Conservation (phyloP, 140 eudicot species). For the Oenanthe javanica region DNA sequence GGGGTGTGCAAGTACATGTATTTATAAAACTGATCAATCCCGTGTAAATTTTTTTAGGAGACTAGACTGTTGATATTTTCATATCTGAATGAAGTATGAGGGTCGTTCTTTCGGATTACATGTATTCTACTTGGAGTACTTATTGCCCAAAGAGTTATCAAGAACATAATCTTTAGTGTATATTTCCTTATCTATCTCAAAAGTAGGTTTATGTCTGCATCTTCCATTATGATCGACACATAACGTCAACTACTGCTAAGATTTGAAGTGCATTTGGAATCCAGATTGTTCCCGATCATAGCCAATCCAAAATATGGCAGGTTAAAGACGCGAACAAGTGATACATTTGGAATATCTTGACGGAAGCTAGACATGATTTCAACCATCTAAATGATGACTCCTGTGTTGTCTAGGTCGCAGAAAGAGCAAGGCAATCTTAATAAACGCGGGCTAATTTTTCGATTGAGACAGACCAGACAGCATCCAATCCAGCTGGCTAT, state of each 20-base stretch:
- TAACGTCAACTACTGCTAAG: slow-evolving; percentile 10
- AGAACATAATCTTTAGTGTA: neutral
- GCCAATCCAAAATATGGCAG: neutral
- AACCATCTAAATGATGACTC: neutral
- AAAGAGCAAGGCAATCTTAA: neutral
- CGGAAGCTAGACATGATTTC: neutral
- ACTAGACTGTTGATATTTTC: neutral
- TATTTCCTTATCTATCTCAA: slow-evolving; percentile 6
- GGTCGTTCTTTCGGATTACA: slow-evolving; percentile 8
- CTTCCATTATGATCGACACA: slow-evolving; percentile 14
- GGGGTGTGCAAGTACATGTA: too few relatives aligned
- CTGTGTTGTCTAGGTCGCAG: neutral
- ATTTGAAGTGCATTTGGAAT: slow-evolving; percentile 21
- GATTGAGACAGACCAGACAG: neutral
- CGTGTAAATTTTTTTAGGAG: slow-evolving; percentile 14
- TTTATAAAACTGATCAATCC: neutral
- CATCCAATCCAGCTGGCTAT: neutral
- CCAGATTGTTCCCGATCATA: neutral
- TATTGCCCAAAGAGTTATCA: neutral
- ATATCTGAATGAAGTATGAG: slow-evolving; percentile 7
- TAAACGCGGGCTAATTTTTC: neutral
- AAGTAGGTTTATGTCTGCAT: slow-evolving; percentile 16
- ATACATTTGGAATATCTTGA: neutral
- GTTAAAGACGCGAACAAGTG: neutral
- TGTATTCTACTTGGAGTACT: neutral